Conservation (phyloP, 768 basidiomycete genomes). For the Boletus speciosus region DNA sequence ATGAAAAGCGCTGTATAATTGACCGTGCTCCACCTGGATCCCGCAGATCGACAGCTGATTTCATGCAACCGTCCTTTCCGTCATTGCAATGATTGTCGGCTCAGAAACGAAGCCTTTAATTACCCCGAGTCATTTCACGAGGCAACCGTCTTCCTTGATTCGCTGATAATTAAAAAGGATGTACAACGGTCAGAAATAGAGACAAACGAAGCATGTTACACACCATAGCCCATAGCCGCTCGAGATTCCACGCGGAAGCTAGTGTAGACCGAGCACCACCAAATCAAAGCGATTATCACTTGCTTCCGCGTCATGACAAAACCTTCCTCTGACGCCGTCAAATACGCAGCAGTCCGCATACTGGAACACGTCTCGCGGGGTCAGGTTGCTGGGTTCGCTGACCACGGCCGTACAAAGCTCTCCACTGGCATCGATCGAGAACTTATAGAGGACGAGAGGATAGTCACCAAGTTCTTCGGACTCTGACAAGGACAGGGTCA, state of each 20-base stretch:
- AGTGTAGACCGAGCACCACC: slow-evolving; percentile 14
- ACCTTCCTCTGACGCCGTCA: slow-evolving; percentile 19
- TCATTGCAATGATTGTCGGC: background rate
- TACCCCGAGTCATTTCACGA: background rate
- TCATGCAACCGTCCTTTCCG: background rate
- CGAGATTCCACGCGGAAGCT: background rate
- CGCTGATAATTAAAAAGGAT: background rate
- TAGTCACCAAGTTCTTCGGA: background rate
- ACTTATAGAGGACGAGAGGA: slow-evolving; percentile 12
- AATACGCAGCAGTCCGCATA: slow-evolving; percentile 5
- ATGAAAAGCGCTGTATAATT: too few species aligned
- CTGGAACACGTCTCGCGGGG: slow-evolving; percentile 4
- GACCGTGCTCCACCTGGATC: too few species aligned
- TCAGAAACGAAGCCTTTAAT: background rate
- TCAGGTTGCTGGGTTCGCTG: slow-evolving; percentile 13
- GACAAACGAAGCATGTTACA: background rate
- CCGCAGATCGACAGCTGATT: background rate
- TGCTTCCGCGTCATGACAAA: slow-evolving; percentile 8
- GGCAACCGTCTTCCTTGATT: background rate
- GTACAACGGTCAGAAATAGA: background rate
- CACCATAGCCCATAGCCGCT: background rate
- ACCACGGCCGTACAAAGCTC: slow-evolving; percentile 8
- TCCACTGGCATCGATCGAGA: slow-evolving; percentile 20
- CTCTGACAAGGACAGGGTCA: slow-evolving; percentile 4
- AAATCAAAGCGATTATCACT: slow-evolving; percentile 3